Percentiles rank a stretch among this genome's conserved stretches.
phyloP scores from a whole-genome alignment of 306 rosid genomes.

The Fragaria nilgerrensis region DNA sequence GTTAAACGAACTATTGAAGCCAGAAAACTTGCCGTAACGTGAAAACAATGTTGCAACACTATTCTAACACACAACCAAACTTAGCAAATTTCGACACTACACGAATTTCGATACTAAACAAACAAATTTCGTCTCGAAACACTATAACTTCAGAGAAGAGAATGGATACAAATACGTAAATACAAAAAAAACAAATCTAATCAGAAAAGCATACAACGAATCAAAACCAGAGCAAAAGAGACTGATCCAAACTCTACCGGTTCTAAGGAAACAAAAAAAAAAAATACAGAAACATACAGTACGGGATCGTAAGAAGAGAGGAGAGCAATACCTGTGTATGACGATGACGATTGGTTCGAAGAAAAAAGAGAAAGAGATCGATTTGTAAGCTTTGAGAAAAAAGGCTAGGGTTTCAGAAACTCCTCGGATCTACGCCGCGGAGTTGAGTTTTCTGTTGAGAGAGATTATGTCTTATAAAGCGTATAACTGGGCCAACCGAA shows the following conservation, averaged over 20 bases:
- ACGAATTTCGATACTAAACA: background rate
- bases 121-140: background rate
- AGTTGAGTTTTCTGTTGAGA: constrained; percentile 39
- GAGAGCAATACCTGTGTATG: constrained; percentile 1
- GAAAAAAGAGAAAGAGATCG: constrained; percentile 10
- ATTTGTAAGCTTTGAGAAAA: background rate
- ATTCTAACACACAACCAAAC: no score
- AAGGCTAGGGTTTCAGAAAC: constrained; percentile 58
- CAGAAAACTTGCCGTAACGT: background rate
- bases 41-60: no score
- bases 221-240: background rate
- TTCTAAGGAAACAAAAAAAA: no score
- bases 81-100: background rate
- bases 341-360: background rate
- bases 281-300: background rate
- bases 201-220: background rate
- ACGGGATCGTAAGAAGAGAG: background rate
- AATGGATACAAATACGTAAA: background rate
- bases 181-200: background rate
- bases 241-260: background rate
- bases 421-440: constrained; percentile 83
- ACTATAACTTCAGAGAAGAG: background rate
- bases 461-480: constrained; percentile 3
- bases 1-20: background rate
- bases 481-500: constrained; percentile 9